Percentiles rank a stretch among this genome's conserved stretches.
These are phyloP conservation scores for Yarrowia sp. DNA, from an alignment of 805 yeast species.

Conservation along the genomic window DNA sequence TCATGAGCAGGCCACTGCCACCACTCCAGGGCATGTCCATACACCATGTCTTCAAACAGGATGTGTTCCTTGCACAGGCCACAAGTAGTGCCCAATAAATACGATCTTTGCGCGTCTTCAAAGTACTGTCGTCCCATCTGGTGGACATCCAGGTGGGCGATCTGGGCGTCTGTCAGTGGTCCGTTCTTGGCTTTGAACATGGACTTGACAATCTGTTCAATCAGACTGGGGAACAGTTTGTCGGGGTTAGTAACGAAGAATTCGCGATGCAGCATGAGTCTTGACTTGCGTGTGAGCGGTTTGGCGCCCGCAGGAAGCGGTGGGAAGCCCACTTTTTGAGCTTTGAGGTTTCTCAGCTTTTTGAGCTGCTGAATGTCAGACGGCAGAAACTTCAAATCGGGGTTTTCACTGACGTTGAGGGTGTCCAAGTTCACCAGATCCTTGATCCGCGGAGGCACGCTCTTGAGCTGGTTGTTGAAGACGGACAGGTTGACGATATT, in stretches of 20 bases:
- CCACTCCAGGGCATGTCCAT: constrained; percentile 38
- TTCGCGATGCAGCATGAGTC: constrained; percentile 1
- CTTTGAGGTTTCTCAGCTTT: constrained; percentile 36
- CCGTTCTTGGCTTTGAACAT: not conserved
- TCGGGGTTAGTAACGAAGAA: constrained; percentile 32
- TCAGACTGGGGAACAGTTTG: constrained; percentile 29
- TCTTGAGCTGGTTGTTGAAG: constrained; percentile 38
- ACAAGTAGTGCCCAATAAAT: constrained; percentile 31
- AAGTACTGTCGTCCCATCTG: constrained; percentile 26
- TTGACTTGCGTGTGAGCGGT: not conserved
- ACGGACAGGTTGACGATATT: constrained; percentile 40
- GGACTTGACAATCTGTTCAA: not conserved
- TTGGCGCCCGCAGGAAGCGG: constrained; percentile 30
- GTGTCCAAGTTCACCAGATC: constrained; percentile 38
- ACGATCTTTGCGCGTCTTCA: constrained; percentile 31
- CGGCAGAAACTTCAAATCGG: constrained; percentile 38
- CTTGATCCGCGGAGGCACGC: constrained; percentile 40
- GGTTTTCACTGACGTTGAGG: constrained; percentile 41
- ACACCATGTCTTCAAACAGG: constrained; percentile 31
- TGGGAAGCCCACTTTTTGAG: constrained; percentile 42
- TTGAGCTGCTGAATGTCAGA: constrained; percentile 38
- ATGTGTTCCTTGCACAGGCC: constrained; percentile 37
- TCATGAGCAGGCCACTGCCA: constrained; percentile 34
- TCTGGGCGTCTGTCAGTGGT: constrained; percentile 23
- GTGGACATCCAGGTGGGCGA: not conserved